These are phyloP conservation scores for Naganishia vaughanmartiniae DNA, from an alignment of 768 basidiomycete species.

Conservation along the genomic window DNA sequence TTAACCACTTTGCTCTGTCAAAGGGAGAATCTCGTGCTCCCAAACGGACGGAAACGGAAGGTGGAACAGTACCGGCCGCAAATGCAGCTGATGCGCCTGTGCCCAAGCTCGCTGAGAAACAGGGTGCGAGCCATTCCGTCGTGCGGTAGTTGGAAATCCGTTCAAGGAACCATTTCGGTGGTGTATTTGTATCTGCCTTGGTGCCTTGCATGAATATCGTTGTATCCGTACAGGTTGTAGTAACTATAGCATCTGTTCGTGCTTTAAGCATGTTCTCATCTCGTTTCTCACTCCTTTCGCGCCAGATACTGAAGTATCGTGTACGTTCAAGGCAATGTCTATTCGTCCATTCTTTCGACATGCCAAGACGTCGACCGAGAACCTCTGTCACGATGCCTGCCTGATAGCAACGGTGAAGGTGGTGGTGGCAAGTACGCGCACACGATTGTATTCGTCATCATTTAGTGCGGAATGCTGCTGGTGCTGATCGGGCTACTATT, in stretches of 20 bases:
- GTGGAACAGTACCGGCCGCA: slow-evolving; percentile 72
- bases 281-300: too few relatives aligned
- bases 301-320: too few relatives aligned
- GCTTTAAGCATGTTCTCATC: too few relatives aligned
- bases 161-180: background rate
- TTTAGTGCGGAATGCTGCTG: background rate
- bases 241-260: too few relatives aligned
- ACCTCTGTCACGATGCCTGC: background rate
- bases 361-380: background rate
- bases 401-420: background rate
- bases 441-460: background rate
- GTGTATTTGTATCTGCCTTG: background rate
- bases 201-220: background rate
- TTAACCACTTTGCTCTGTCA: background rate
- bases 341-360: too few relatives aligned
- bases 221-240: background rate
- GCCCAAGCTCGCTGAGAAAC: slow-evolving; percentile 50
- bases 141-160: slow-evolving; percentile 9
- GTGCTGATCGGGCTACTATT: background rate
- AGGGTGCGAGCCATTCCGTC: slow-evolving; percentile 42
- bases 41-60: slow-evolving; percentile 63
- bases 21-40: slow-evolving; percentile 41
- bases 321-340: too few relatives aligned
- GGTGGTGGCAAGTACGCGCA: background rate
- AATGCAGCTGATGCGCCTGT: slow-evolving; percentile 68